phyloP scores from a whole-genome alignment of 805 yeast species.

The Hanseniaspora hatyaiensis region DNA sequence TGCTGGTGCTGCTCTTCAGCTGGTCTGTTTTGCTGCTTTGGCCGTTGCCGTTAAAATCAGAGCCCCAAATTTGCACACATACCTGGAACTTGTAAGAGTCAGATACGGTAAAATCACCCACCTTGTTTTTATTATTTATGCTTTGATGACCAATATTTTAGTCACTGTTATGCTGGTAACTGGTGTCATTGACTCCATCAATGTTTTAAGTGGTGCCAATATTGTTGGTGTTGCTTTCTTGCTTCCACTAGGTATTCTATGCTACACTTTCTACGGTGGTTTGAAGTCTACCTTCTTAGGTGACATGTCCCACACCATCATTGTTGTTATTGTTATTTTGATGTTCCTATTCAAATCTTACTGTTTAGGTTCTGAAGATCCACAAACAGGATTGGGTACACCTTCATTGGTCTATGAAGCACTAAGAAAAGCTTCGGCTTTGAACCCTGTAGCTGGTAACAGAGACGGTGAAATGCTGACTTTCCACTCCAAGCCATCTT shows the following conservation, averaged over 20 bases:
- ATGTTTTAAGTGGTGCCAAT: slow-evolving; percentile 71
- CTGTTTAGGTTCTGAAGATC: slow-evolving; percentile 39
- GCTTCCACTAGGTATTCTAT: slow-evolving; percentile 66
- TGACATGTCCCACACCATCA: slow-evolving; percentile 71
- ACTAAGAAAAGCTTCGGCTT: slow-evolving; percentile 47
- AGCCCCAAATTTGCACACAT: slow-evolving; percentile 89
- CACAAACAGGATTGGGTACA: slow-evolving; percentile 52
- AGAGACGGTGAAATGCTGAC: slow-evolving; percentile 81
- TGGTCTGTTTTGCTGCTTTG: slow-evolving; percentile 69
- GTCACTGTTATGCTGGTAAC: slow-evolving; percentile 88
- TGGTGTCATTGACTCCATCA: slow-evolving; percentile 79
- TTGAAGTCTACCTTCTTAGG: slow-evolving; percentile 71
- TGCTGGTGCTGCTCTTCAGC: slow-evolving; percentile 83
- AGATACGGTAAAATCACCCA: slow-evolving; percentile 76
- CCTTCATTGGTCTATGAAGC: slow-evolving; percentile 71
- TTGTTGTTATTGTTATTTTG: slow-evolving; percentile 63
- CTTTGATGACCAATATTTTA: slow-evolving; percentile 73
- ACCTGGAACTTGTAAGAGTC: slow-evolving; percentile 67
- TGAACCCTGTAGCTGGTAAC: slow-evolving; percentile 63
- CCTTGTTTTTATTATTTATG: slow-evolving; percentile 59
- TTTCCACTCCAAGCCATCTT: slow-evolving; percentile 74
- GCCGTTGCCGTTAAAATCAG: slow-evolving; percentile 81
- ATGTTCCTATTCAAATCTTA: slow-evolving; percentile 71
- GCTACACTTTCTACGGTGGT: slow-evolving; percentile 72
- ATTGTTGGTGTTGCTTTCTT: slow-evolving; percentile 72